phyloP scores from a whole-genome alignment of 441 rosid species.

The Eutrema salsugineum region DNA sequence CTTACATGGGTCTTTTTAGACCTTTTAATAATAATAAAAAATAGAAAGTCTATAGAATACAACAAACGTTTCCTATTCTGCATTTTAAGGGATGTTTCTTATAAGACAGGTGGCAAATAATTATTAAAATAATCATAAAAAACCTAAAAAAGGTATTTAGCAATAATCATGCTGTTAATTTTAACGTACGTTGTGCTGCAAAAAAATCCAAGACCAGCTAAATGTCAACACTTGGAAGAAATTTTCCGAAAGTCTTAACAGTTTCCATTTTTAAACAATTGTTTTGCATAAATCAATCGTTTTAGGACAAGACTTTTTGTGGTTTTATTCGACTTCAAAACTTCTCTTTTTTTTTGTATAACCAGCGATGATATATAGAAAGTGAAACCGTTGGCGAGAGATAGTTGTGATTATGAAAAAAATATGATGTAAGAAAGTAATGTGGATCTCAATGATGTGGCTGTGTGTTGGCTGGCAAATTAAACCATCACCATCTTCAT shows the following conservation, averaged over 20 bases:
- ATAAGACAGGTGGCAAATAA: too few species aligned
- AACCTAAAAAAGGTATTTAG: too few species aligned
- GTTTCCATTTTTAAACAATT: neutral
- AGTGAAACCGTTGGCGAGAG: constrained; percentile 20
- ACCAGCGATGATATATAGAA: neutral
- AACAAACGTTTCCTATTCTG: too few species aligned
- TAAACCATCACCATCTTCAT: constrained; percentile 34
- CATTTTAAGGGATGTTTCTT: too few species aligned
- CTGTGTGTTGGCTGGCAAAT: constrained; percentile 34
- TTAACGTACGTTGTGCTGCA: constrained; percentile 1
- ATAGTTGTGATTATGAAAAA: constrained; percentile 3
- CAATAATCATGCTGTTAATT: too few species aligned
- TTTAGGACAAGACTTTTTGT: neutral
- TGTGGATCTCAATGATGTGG: constrained; percentile 32
- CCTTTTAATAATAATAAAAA: too few species aligned
- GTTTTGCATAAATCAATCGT: neutral
- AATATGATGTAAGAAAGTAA: constrained; percentile 24
- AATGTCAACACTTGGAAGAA: neutral
- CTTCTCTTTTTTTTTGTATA: neutral
- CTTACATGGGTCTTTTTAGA: too few species aligned
- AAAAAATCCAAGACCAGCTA: neutral
- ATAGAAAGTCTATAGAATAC: too few species aligned
- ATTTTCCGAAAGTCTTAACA: neutral
- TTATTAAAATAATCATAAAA: too few species aligned
- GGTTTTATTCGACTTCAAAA: neutral